Base-by-base conservation (phyloP, 2,329 filamentous ascomycete species). In the Aspergillus flavus region DNA sequence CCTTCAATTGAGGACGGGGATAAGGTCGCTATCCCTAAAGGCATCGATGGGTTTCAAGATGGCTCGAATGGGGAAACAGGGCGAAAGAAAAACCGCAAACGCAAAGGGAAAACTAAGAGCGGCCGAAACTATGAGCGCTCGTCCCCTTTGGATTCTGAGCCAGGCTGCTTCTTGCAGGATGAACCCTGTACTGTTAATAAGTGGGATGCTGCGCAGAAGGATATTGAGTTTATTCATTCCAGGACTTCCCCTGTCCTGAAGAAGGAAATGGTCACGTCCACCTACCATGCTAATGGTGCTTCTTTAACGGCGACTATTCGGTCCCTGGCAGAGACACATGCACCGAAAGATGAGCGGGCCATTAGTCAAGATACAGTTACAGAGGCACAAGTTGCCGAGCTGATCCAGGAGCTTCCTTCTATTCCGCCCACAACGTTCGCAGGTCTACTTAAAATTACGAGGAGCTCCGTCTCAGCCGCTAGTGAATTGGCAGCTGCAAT, bases 31-130 rank as follows among this genome's bases (percentile, higher is more conserved):
- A 74, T 81, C 1, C 81, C 84, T 1, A 94, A 91, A 73, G 92
- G 93, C 0, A 82, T 97, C n/a, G 93, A 97, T 62, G 93, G 87
- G 0, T 97, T 97, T 73, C 88, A 87, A 26, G 83, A 87, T 45
- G 84, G 84, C 0, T 84, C 87, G 19, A 78, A 83, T 19, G 75
- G 79, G 0, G 75, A 75, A 1, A 72, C 73, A 7, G 73, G 74
- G 16, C 75, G 77, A 23, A 76, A 79, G 71, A 79, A 81, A 63
- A 75, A 78, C 23, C 75, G 75, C 9, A 86, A 81, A 66, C 78
- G 76, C 58, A 80, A 79, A 63, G 68, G 43, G n/a, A 71, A 73
- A 61, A 73, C 71, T 36, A 80, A 75, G 50, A 76, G 72, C 43
- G 73, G 64, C 61, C 72, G 71, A 64, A 79, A 57, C 4, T 66